Conservation (phyloP, 805 yeast species). For the Pichia pseudocactophila region DNA sequence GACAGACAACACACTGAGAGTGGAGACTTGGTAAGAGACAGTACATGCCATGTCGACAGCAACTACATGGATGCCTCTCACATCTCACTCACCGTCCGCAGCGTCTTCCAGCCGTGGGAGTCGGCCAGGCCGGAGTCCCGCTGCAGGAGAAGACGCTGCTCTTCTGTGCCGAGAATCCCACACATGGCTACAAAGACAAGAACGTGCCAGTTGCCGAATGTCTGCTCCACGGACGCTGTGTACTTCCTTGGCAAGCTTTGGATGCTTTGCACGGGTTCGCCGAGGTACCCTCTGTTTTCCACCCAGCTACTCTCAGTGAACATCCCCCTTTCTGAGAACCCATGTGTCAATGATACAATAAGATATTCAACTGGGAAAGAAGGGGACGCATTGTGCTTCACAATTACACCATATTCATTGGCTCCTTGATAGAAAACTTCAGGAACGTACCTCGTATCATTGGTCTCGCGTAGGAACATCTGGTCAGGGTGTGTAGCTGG, state of each 20-base stretch:
- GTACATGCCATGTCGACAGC: too few relatives aligned
- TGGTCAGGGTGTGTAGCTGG: slow-evolving; percentile 88
- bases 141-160: neutral
- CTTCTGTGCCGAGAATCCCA: neutral
- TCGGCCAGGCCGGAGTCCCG: slow-evolving; percentile 17
- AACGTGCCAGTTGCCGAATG: slow-evolving; percentile 65
- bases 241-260: slow-evolving; percentile 29
- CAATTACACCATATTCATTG: slow-evolving; percentile 83
- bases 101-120: slow-evolving; percentile 65
- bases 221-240: slow-evolving; percentile 14
- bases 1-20: too few relatives aligned
- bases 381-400: slow-evolving; percentile 84
- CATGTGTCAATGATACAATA: slow-evolving; percentile 82
- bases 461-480: slow-evolving; percentile 72
- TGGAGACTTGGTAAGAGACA: too few relatives aligned
- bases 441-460: slow-evolving; percentile 76
- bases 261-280: slow-evolving; percentile 45
- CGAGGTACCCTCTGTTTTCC: slow-evolving; percentile 71
- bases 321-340: slow-evolving; percentile 64
- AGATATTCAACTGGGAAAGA: slow-evolving; percentile 89
- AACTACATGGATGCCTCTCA: too few relatives aligned
- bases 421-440: slow-evolving; percentile 78
- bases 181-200: slow-evolving; percentile 34
- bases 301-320: slow-evolving; percentile 46
- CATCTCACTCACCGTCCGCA: slow-evolving; percentile 40